These are phyloP conservation scores for Agaricales sp. DNA, from an alignment of 1,284 basidiomycete species.

Conservation along the genomic window DNA sequence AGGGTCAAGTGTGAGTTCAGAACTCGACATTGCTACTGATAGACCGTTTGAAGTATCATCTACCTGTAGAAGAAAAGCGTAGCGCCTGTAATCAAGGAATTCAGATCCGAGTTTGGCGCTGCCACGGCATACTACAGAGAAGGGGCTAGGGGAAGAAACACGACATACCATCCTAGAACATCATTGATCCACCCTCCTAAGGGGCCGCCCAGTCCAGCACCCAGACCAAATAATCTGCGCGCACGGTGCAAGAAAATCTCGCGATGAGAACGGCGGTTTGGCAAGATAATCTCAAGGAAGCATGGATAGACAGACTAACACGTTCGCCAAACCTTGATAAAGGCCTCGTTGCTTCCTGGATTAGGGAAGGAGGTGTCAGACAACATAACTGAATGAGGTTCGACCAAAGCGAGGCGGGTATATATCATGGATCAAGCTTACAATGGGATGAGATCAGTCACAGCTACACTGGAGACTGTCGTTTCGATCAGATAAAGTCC, in stretches of 20 bases:
- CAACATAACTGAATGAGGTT: not conserved
- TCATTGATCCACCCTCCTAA: slow-evolving; percentile 83
- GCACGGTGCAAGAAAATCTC: slow-evolving; percentile 1
- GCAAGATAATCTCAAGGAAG: slow-evolving; percentile 1
- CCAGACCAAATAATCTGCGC: slow-evolving; percentile 61
- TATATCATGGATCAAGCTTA: slow-evolving; percentile 20
- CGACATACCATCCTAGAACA: slow-evolving; percentile 66
- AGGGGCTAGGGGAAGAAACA: slow-evolving; percentile 9
- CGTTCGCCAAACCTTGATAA: slow-evolving; percentile 84
- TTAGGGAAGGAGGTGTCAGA: not conserved
- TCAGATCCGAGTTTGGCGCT: not conserved
- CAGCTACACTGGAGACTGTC: slow-evolving; percentile 63
- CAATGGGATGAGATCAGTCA: slow-evolving; percentile 76
- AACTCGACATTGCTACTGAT: slow-evolving; percentile 7
- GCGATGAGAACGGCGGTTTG: not conserved
- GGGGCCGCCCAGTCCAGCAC: slow-evolving; percentile 82
- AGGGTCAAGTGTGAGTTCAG: slow-evolving; percentile 8
- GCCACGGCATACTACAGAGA: not conserved
- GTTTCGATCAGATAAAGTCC: slow-evolving; percentile 10
- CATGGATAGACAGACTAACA: slow-evolving; percentile 35
- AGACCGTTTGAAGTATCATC: slow-evolving; percentile 9
- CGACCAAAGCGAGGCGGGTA: not conserved
- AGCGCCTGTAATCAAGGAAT: slow-evolving; percentile 41
- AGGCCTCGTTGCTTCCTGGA: slow-evolving; percentile 73
- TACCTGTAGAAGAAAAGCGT: slow-evolving; percentile 61